Evolutionary conservation across 2,329 filamentous ascomycete genomes (phyloP), one percentile per base, ranked within the genome.

Genomic region (Fusarium sp.): DNA sequence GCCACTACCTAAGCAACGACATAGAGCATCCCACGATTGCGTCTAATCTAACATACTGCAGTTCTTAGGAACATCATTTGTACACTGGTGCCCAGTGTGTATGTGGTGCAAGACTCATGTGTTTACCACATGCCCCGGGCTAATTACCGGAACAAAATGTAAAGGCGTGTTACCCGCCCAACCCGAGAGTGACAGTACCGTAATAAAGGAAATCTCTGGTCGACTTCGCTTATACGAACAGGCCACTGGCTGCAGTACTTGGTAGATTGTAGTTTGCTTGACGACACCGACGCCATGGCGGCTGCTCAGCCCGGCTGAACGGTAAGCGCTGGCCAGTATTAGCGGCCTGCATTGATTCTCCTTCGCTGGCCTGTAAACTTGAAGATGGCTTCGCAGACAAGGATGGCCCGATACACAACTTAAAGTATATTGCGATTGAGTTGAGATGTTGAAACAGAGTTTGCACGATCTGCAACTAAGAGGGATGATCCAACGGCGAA

Each of bases 291-390:
- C 56, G 69, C 56, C 69, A 70, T 72, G 54, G 53, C 42, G 63
- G 57, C 37, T 58, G 63, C 60, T 72, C 71, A 73, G 69, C 66
- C 66, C 56, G 70, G 71, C 48, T 66, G 15, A 50, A 52, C 24
- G 31, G 52, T 53, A 50, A 58, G 44, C 56, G 49, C 55, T 42
- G 39, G 38, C 39, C 20, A 13, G 31, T 56, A 28, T 48, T 28
- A 28, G 35, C 18, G 24, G 41, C 48, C 28, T 33, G 28, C 24
- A 18, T 33, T 43, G 16, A 52, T 50, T 37, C 24, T 33, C 29
- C 21, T 41, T 29, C 26, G 26, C 28, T 41, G 39, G n/a, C 18
- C 24, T 11, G 20, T 37, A 20, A n/a, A 44, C 26, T 21, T 42
- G 15, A 52, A 42, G 21, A 26, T 42, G 26, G 13, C 37, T 38